Conservation (phyloP, 2,329 filamentous ascomycete species). For the Fusarium verrucosum region DNA sequence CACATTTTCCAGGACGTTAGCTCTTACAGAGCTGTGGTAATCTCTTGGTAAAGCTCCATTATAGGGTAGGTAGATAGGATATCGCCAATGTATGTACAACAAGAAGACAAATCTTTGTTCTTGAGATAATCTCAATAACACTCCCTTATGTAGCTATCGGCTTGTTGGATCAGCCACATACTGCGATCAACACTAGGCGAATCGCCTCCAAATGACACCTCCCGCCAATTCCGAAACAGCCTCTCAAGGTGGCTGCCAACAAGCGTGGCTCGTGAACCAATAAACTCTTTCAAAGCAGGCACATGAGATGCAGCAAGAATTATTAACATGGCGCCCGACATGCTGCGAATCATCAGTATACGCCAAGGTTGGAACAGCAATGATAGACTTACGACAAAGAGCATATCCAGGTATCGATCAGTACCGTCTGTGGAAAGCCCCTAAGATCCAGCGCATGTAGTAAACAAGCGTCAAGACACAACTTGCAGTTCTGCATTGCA, state of each 20-base stretch:
- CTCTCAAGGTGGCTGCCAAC: conserved; percentile 55
- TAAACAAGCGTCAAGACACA: conserved; percentile 58
- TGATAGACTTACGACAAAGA: conserved; percentile 57
- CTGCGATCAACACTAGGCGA: conserved; percentile 60
- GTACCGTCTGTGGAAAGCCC: conserved; percentile 59
- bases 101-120: background rate
- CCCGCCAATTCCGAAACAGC: conserved; percentile 55
- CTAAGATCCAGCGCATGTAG: conserved; percentile 60
- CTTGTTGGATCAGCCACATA: conserved; percentile 56
- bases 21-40: too few species aligned
- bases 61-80: too few species aligned
- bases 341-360: conserved; percentile 43
- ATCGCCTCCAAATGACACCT: conserved; percentile 49
- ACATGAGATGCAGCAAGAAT: conserved; percentile 57
- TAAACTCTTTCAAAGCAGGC: conserved; percentile 49
- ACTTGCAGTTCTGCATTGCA: conserved; percentile 54
- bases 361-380: rapidly evolving
- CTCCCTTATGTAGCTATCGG: conserved; percentile 54
- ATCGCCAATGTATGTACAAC: too few species aligned
- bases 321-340: conserved; percentile 61
- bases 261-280: conserved; percentile 51
- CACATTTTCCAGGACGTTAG: too few species aligned
- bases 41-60: too few species aligned
- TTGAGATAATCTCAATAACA: conserved; percentile 9
- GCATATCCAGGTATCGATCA: conserved; percentile 65